Percentiles rank a stretch among this genome's conserved stretches.
phyloP scores from a whole-genome alignment of 192 early-diverging fungal species.

The Podila clonocystis region DNA sequence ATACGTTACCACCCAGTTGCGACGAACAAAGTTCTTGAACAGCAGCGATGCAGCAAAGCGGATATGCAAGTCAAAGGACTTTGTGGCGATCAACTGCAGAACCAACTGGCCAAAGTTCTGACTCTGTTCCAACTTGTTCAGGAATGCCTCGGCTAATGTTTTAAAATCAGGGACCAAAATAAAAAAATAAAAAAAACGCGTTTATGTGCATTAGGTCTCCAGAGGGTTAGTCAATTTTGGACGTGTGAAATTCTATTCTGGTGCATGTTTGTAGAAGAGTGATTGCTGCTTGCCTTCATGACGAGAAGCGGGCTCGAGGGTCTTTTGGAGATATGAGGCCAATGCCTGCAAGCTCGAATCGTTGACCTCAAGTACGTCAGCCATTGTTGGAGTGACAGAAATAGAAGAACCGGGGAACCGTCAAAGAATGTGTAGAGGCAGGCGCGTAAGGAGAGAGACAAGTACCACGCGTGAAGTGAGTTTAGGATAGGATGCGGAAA shows the following conservation, averaged over 20 bases:
- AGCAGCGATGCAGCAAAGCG: conserved; percentile 87
- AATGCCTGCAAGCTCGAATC: conserved; percentile 60
- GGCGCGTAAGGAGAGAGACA: not conserved
- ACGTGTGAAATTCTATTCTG: too few species aligned
- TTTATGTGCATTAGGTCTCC: conserved; percentile 3
- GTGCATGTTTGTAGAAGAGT: conserved; percentile 12
- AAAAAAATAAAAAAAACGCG: too few species aligned
- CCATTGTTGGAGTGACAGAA: conserved; percentile 2
- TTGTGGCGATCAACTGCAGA: conserved; percentile 78
- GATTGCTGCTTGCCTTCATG: conserved; percentile 58
- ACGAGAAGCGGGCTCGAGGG: conserved; percentile 66
- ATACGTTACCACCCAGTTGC: conserved; percentile 73
- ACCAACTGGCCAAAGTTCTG: conserved; percentile 56
- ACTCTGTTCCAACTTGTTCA: conserved; percentile 27
- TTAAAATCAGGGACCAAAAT: not conserved
- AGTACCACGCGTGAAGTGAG: not conserved
- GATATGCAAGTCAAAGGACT: conserved; percentile 64
- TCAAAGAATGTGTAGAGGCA: not conserved
- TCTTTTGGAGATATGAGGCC: conserved; percentile 65
- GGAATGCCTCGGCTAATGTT: conserved; percentile 12
- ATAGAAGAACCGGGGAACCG: not conserved
- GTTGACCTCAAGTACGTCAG: conserved; percentile 57
- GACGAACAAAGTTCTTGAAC: conserved; percentile 98
- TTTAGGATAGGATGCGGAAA: not conserved
- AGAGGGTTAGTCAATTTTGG: conserved; percentile 55